phyloP scores from a whole-genome alignment of 2,329 filamentous ascomycete genomes.

The Stemphylium vesicarium region DNA sequence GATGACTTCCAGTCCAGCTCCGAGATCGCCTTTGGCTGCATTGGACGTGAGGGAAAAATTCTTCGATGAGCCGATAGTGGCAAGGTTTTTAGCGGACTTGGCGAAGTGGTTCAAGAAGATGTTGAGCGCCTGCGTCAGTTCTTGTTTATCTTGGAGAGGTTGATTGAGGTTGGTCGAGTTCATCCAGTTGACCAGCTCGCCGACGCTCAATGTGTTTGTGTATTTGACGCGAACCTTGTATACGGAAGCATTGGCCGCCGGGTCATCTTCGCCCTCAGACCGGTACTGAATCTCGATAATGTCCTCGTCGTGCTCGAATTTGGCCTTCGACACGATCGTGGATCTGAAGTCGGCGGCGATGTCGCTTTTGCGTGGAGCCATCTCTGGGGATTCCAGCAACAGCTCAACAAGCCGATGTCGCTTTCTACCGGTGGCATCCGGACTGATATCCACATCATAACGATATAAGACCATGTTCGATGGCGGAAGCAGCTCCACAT shows the following conservation, averaged over 20 bases:
- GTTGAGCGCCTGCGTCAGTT: slow-evolving; percentile 63
- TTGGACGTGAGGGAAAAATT: slow-evolving; percentile 49
- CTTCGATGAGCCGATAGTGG: slow-evolving; percentile 59
- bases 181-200: slow-evolving; percentile 56
- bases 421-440: slow-evolving; percentile 23
- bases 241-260: slow-evolving; percentile 7
- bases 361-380: slow-evolving; percentile 8
- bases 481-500: slow-evolving; percentile 24
- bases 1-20: slow-evolving; percentile 60
- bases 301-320: slow-evolving; percentile 19
- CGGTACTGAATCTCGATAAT: slow-evolving; percentile 25
- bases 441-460: slow-evolving; percentile 17
- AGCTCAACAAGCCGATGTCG: slow-evolving; percentile 20
- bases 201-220: slow-evolving; percentile 20
- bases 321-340: slow-evolving; percentile 28
- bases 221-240: slow-evolving; percentile 25
- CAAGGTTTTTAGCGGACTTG: slow-evolving; percentile 50
- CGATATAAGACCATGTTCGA: slow-evolving; percentile 20
- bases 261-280: slow-evolving; percentile 28
- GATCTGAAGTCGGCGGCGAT: slow-evolving; percentile 33
- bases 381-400: slow-evolving; percentile 20
- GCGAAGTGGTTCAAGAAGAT: slow-evolving; percentile 61
- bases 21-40: slow-evolving; percentile 47
- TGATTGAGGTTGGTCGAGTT: slow-evolving; percentile 48
- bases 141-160: slow-evolving; percentile 51